Base-by-base conservation (phyloP, 805 yeast genomes). In the Cyberlindnera galapagoensis region DNA sequence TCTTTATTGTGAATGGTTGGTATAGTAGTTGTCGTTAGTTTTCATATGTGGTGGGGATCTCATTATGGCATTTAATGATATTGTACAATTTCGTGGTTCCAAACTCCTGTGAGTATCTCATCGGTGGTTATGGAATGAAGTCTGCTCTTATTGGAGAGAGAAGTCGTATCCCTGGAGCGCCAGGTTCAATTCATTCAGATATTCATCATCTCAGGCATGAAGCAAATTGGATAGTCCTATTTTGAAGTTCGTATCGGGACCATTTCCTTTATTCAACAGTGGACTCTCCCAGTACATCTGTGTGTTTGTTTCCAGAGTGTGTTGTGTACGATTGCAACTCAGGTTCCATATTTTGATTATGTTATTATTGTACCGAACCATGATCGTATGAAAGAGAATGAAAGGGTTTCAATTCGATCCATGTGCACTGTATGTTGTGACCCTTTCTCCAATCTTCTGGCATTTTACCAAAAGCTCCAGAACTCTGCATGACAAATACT, bases 211-310 rank as follows among this genome's bases (percentile, higher is more conserved):
- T 76, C 79, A 0, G 47, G 40, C 1, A 58, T 17, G n/a, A n/a
- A n/a, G n/a, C n/a, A n/a, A n/a, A n/a, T n/a, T n/a, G n/a, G n/a
- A n/a, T 5, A 80, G 51, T 40, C 69, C 71, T 4, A 30, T 44
- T 38, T 71, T 62, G 50, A 80, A 80, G 40, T n/a, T n/a, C n/a
- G n/a, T n/a, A 9, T 24, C 8, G 3, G 18, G 9, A n/a, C 12
- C 13, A 7, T 26, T 21, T 7, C 16, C 18, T 1, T 6, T 30
- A 5, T 42, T 26, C 3, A 35, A 40, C 10, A 66, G 36, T 17
- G 81, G 84, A 7, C 81, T 70, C 21, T 65, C 53, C 87, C 87
- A 80, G 19, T 70, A 57, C 64, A 76, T 75, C 46, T 80, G 86
- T 6, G 80, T 78, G 35, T 80, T 73, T 1, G 66, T 64, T 5